These are phyloP conservation scores for Agrocybe pediades DNA, from an alignment of 768 basidiomycete species.

Conservation along the genomic window DNA sequence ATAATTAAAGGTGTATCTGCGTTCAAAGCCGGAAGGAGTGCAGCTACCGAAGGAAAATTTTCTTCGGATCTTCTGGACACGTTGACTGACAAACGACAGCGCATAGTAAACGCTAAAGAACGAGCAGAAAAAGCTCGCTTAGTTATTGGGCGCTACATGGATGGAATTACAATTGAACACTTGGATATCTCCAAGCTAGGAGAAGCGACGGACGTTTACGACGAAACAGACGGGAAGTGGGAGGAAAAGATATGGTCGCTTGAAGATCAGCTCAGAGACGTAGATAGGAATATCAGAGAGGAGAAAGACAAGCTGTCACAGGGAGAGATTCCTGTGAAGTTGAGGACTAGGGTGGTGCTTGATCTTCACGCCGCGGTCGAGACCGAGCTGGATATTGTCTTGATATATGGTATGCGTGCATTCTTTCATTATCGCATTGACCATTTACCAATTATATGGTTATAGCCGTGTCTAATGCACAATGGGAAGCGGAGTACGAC, in stretches of 20 bases:
- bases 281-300: slow-evolving; percentile 17
- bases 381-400: slow-evolving; percentile 32
- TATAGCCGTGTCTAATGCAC: slow-evolving; percentile 25
- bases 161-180: slow-evolving; percentile 7
- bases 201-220: slow-evolving; percentile 16
- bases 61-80: slow-evolving; percentile 21
- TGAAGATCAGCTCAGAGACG: slow-evolving; percentile 11
- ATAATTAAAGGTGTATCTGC: slow-evolving; percentile 45
- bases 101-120: not conserved
- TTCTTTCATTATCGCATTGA: too few relatives aligned
- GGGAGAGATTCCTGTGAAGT: slow-evolving; percentile 10
- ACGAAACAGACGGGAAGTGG: slow-evolving; percentile 12
- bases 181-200: slow-evolving; percentile 15
- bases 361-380: slow-evolving; percentile 32
- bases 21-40: slow-evolving; percentile 13
- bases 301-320: slow-evolving; percentile 14
- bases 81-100: not conserved
- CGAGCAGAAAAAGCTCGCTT: slow-evolving; percentile 22
- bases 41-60: not conserved
- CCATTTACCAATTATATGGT: not conserved
- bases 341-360: slow-evolving; percentile 16
- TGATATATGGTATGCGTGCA: slow-evolving; percentile 40
- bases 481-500: slow-evolving; percentile 39
- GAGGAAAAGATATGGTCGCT: slow-evolving; percentile 24
- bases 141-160: slow-evolving; percentile 13